These are phyloP conservation scores for Eucalyptus cloeziana DNA, from an alignment of 345 rosid genomes.

Conservation along the genomic window DNA sequence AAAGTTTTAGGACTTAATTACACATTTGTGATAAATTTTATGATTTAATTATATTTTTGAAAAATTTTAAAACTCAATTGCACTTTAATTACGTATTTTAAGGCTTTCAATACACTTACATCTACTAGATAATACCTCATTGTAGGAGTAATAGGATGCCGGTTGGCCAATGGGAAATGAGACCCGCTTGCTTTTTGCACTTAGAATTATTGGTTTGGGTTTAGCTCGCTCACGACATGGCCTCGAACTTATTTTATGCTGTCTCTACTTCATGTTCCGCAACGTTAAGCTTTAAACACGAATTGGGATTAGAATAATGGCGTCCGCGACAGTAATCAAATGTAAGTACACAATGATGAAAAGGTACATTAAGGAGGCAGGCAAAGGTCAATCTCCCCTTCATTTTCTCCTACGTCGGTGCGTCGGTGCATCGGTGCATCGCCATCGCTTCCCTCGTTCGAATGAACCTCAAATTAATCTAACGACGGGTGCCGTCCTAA, in stretches of 20 bases:
- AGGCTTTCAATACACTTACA: rapidly evolving
- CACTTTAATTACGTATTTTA: rapidly evolving
- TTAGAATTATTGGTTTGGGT: neutral
- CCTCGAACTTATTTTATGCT: neutral
- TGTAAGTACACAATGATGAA: neutral
- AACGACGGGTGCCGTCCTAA: neutral
- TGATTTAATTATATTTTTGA: rapidly evolving
- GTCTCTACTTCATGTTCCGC: neutral
- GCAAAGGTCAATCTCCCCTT: neutral
- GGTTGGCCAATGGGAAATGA: neutral
- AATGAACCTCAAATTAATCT: neutral
- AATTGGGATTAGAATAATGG: neutral
- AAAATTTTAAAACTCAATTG: rapidly evolving
- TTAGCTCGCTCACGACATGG: neutral
- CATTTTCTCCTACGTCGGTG: no score
- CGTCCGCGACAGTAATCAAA: neutral
- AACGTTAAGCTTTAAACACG: neutral
- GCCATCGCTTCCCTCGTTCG: neutral
- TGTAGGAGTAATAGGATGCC: rapidly evolving
- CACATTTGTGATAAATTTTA: rapidly evolving
- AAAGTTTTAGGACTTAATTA: rapidly evolving
- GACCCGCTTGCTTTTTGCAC: neutral
- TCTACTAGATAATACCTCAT: rapidly evolving
- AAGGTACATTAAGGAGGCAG: neutral
- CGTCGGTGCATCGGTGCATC: no score